These are phyloP conservation scores for Arthrobotrys sphaeroides DNA, from an alignment of 2,329 filamentous ascomycete species.

Conservation along the genomic window DNA sequence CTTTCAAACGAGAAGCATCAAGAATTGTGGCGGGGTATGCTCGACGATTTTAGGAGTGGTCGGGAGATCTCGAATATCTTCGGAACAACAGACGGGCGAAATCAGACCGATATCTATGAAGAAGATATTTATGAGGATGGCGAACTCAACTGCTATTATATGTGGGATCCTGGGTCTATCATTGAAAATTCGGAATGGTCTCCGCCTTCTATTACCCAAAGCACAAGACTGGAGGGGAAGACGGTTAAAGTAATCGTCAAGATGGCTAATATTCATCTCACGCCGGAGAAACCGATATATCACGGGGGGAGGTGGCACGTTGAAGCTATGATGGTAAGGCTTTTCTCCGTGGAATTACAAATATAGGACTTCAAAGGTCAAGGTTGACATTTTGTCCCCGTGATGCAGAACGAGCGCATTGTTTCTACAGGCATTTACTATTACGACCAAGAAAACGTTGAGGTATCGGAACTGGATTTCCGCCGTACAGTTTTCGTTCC, in stretches of 20 bases:
- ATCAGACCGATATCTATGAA: too few species aligned
- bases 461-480: conserved; percentile 66
- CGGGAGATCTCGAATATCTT: conserved; percentile 10
- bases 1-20: not conserved
- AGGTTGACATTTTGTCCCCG: conserved; percentile 64
- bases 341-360: conserved; percentile 61
- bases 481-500: conserved; percentile 66
- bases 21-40: conserved; percentile 4
- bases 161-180: conserved; percentile 17
- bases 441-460: conserved; percentile 70
- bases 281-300: conserved; percentile 66
- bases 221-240: conserved; percentile 55
- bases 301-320: conserved; percentile 68
- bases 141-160: not conserved
- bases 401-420: conserved; percentile 73
- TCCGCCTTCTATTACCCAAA: not conserved
- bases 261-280: conserved; percentile 69
- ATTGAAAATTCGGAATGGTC: not conserved
- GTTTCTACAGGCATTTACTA: conserved; percentile 72
- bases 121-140: conserved; percentile 5
- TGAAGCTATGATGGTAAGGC: conserved; percentile 66
- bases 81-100: not conserved
- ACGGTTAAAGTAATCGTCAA: conserved; percentile 73
- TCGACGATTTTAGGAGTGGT: conserved; percentile 25
- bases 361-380: too few species aligned